Conservation (phyloP, 73 alveolate genomes). For the Paramecium caudatum region DNA sequence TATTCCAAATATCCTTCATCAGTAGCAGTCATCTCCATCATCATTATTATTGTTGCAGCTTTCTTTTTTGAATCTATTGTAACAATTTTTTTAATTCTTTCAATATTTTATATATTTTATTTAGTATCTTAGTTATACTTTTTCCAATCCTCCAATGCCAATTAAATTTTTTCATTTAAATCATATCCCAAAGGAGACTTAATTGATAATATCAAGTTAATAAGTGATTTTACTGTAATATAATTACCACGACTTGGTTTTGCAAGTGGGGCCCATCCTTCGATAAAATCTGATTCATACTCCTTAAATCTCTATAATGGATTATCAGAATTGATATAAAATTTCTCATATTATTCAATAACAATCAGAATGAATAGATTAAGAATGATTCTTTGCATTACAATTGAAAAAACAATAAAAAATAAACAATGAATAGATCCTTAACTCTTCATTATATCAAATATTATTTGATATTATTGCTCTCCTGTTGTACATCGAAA, state of each 20-base stretch:
- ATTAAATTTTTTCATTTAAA: not conserved
- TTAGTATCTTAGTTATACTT: constrained; percentile 15
- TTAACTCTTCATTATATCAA: constrained; percentile 66
- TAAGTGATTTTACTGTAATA: constrained; percentile 75
- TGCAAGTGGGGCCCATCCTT: constrained; percentile 67
- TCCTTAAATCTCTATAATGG: constrained; percentile 80
- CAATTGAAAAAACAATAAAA: constrained; percentile 77
- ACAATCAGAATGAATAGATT: constrained; percentile 83
- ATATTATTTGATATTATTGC: constrained; percentile 84
- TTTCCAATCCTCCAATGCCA: constrained; percentile 37
- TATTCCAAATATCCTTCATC: constrained; percentile 69
- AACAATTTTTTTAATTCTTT: not conserved
- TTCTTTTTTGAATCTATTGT: constrained; percentile 22
- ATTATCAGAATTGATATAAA: constrained; percentile 79
- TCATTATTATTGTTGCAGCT: constrained; percentile 19
- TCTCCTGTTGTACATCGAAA: constrained; percentile 91
- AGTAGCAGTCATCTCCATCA: constrained; percentile 68
- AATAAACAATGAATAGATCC: constrained; percentile 72
- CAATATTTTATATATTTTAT: not conserved
- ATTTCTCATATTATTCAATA: constrained; percentile 79
- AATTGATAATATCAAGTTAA: constrained; percentile 15
- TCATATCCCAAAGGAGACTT: constrained; percentile 71
- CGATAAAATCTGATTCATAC: constrained; percentile 57
- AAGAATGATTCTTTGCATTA: constrained; percentile 78
- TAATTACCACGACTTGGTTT: constrained; percentile 75